Evolutionary conservation across 345 rosid genomes (phyloP), one percentile per base, ranked within the genome.

Genomic region (Heritiera fomes): DNA sequence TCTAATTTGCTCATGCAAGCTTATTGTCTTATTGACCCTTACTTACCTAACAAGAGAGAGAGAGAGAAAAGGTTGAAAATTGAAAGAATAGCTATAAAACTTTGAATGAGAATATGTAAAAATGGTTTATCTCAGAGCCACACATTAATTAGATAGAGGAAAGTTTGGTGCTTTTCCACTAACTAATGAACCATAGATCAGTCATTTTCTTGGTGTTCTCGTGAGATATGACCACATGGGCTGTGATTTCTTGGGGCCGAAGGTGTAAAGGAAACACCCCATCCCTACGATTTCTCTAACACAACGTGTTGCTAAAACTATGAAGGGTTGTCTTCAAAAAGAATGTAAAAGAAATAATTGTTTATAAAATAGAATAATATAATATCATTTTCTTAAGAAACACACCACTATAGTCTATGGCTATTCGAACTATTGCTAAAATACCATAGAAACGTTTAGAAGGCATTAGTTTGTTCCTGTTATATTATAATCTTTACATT

Each of bases 91-190:
- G 56, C 38, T 70, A 58, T 1, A 61, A 8, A 67, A 18, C 52
- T 78, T 82, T 47, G 72, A 79, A 77, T 50, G 12, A 47, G 32
- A 28, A 68, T 38, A 34, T 43, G 49, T 9, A 34, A 49, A 74
- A 77, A 59, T 20, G 65, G 46, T 34, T 28, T 71, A 41, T 66
- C 58, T 73, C 14, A 23, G 59, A 65, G 61, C 80, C 38, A 78
- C 52, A 55, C 23, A 53, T 63, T 58, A 32, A 45, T 46, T 12
- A 2, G 56, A 46, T 28, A 13, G 50, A 38, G 6, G 73, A 71
- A 7, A 71, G 84, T 83, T 88, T 79, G 91, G 91, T 82, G 53
- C 15, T 41, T 65, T 38, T 30, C 83, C 93, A 90, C 88, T 73
- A 52, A 73, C 12, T 32, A 41, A 14, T 41, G 58, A 65, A 52